Base-by-base conservation (phyloP, 108 stramenopile species). In the Skeletonema potamos region DNA sequence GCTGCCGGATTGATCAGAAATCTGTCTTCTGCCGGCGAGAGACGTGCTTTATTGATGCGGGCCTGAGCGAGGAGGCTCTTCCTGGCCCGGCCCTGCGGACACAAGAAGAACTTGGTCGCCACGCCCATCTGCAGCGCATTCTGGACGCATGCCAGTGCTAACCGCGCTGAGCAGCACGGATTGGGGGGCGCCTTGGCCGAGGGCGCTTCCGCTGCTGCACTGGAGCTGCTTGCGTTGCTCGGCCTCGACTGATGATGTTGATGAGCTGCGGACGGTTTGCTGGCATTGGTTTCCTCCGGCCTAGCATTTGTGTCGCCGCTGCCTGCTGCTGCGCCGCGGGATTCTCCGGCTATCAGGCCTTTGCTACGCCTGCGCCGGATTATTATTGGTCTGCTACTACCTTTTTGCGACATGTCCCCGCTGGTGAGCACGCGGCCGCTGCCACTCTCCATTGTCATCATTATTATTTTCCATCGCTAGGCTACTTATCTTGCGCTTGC, bases 81-180 rank as follows among this genome's bases (percentile, higher is more conserved):
- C 34, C 93, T 61, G n/a, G 86, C 86, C 58, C 80, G 74, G 22
- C 89, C 89, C 22, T 86, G 89, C 11, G 92, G 91, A 76, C 88
- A 89, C 12, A 94, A 61, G 9, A 51, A 73, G n/a, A 91, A 80
- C 58, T 90, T 89, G 36, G 93, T 91, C 6, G 86, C 34, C 0
- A 81, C 85, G 15, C 89, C 87, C 82, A 89, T 78, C n/a, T 79
- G 59, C 18, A 92, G 74, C 2, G 91, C 89, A 72, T 92, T 89
- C 58, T 89, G 83, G 43, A 82, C 72, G 54, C 86, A 86, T 39
- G 89, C 54, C 17, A 90, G 62, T 0, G 82, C 84, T n/a, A 94
- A 54, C 10, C 74, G 63, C 12, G 82, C 82, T 4, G 82, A 75
- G 72, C 89, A 85, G 72, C 83, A 84, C 6, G 88, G 86, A 56